Evolutionary conservation across 306 rosid species (phyloP).

Genomic region (Cyamopsis tetragonoloba): DNA sequence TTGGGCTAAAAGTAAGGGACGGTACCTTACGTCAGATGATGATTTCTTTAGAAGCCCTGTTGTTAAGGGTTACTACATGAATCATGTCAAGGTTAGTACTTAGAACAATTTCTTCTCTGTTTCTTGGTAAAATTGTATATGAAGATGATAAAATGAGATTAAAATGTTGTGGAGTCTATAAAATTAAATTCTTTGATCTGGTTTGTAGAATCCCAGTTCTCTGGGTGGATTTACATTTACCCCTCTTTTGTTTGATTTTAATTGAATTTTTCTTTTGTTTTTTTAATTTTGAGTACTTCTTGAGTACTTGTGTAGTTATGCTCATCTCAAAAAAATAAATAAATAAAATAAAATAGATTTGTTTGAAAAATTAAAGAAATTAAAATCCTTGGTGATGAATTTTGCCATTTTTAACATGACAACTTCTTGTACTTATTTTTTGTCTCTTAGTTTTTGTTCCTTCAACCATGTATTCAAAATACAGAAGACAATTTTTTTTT

Average conservation of each 20-base stretch:
- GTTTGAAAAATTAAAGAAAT: too few relatives aligned
- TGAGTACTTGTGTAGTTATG: too few relatives aligned
- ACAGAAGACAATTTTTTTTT: background rate
- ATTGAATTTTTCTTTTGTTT: too few relatives aligned
- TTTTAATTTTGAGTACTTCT: too few relatives aligned
- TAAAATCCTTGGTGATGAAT: background rate
- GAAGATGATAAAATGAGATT: background rate
- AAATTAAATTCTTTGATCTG: too few relatives aligned
- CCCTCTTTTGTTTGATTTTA: too few relatives aligned
- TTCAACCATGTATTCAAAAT: background rate
- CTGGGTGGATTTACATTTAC: too few relatives aligned
- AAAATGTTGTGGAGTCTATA: too few relatives aligned
- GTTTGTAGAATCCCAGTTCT: too few relatives aligned
- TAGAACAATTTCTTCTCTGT: conserved; percentile 3
- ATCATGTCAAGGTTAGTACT: conserved; percentile 66
- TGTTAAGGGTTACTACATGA: conserved; percentile 72
- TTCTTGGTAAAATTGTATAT: background rate
- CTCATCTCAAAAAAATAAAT: too few relatives aligned
- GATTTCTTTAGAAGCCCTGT: conserved; percentile 77
- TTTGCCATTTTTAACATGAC: background rate
- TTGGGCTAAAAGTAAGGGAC: conserved; percentile 86
- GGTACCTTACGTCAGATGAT: conserved; percentile 72
- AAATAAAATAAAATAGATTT: too few relatives aligned
- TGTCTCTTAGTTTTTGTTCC: background rate
- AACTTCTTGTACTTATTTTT: background rate